These are phyloP conservation scores for Penicillium hordei DNA, from an alignment of 2,329 filamentous ascomycete genomes.

Conservation along the genomic window DNA sequence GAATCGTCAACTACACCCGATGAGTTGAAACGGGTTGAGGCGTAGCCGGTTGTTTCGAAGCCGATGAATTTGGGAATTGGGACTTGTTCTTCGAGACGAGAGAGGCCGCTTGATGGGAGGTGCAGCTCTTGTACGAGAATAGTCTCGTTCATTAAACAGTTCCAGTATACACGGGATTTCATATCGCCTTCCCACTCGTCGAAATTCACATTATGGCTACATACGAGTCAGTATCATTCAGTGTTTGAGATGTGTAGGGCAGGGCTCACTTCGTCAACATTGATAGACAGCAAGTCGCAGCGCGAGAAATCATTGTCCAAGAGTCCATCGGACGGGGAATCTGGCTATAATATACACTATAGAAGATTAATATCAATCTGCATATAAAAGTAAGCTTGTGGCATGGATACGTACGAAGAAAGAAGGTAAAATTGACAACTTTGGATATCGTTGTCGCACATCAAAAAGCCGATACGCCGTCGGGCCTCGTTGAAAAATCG, in stretches of 20 bases:
- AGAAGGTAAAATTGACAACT: conserved; percentile 56
- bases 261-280: conserved; percentile 46
- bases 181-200: conserved; percentile 57
- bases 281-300: conserved; percentile 51
- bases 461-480: conserved; percentile 53
- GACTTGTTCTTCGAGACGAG: conserved; percentile 53
- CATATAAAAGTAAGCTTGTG: not conserved
- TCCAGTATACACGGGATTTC: conserved; percentile 58
- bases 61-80: conserved; percentile 55
- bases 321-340: conserved; percentile 55
- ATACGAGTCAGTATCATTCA: conserved; percentile 15
- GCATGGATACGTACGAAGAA: conserved; percentile 39
- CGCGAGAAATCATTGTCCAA: conserved; percentile 55
- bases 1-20: conserved; percentile 51
- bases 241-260: not conserved
- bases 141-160: conserved; percentile 56
- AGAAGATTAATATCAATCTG: conserved; percentile 12
- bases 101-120: conserved; percentile 52
- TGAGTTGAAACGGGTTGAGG: conserved; percentile 30
- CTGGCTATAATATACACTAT: conserved; percentile 51
- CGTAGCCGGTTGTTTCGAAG: conserved; percentile 42
- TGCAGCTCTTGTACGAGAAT: conserved; percentile 57
- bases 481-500: conserved; percentile 57
- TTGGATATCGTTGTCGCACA: conserved; percentile 52
- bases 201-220: conserved; percentile 43